Percentiles rank a stretch among this genome's conserved stretches.
These are phyloP conservation scores for barrel medic (Medicago truncatula) DNA, from an alignment of 306 rosid species.

Conservation along the genomic window MtrunA17r5.0-ANR NC_053045.1:36398501-36399000, in stretches of 20 bases:
- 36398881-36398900: slow-evolving; percentile 18
- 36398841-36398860: slow-evolving; percentile 23
- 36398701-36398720: background rate
- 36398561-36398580: background rate
- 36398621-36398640: slow-evolving; percentile 8
- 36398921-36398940: slow-evolving; percentile 16
- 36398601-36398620: background rate
- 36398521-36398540: slow-evolving; percentile 13
- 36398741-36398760: background rate
- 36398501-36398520: background rate
- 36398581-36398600: slow-evolving; percentile 21
- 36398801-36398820: slow-evolving; percentile 14
- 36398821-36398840: slow-evolving; percentile 16
- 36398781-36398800: slow-evolving; percentile 15
- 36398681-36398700: background rate
- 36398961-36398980: slow-evolving; percentile 31
- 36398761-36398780: background rate
- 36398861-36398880: slow-evolving; percentile 8
- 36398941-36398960: slow-evolving; percentile 15
- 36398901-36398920: background rate
- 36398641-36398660: slow-evolving; percentile 13
- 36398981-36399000: slow-evolving; percentile 77
- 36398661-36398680: background rate
- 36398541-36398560: slow-evolving; percentile 8
- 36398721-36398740: slow-evolving; percentile 1